Evolutionary conservation across 305 asterid species (phyloP).

Genomic region (Solanum hybrid): DNA sequence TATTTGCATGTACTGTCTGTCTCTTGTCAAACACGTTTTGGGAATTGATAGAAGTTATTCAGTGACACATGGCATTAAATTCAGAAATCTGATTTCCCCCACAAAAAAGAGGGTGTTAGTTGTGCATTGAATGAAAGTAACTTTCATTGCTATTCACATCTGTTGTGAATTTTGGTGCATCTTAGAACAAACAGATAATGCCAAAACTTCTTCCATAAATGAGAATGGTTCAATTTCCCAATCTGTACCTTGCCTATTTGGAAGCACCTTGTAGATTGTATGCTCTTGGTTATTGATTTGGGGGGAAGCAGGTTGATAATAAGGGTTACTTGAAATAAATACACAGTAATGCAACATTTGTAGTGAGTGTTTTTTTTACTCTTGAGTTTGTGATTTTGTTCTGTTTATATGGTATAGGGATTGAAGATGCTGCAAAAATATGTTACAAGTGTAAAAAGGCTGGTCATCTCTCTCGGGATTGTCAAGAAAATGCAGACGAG

Average conservation of each 20-base stretch:
- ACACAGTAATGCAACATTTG: background rate
- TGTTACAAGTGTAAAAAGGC: slow-evolving; percentile 85
- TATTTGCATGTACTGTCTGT: background rate
- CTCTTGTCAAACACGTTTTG: background rate
- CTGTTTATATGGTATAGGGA: slow-evolving; percentile 22
- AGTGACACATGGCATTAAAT: background rate
- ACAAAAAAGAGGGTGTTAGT: background rate
- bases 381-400: background rate
- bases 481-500: slow-evolving; percentile 64
- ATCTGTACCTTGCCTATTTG: background rate
- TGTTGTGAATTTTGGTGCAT: background rate
- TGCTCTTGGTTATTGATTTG: background rate
- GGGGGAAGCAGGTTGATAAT: background rate
- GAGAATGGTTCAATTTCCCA: background rate
- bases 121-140: background rate
- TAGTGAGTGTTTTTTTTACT: background rate
- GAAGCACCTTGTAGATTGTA: background rate
- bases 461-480: slow-evolving; percentile 84
- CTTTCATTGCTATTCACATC: background rate
- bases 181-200: background rate
- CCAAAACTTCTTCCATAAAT: background rate
- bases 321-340: background rate
- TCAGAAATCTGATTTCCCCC: background rate
- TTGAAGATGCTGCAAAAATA: slow-evolving; percentile 58
- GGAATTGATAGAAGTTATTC: background rate